Evolutionary conservation across 1,284 basidiomycete genomes (phyloP), one percentile per base, ranked within the genome.

Genomic region (Chondrostereum purpureum): DNA sequence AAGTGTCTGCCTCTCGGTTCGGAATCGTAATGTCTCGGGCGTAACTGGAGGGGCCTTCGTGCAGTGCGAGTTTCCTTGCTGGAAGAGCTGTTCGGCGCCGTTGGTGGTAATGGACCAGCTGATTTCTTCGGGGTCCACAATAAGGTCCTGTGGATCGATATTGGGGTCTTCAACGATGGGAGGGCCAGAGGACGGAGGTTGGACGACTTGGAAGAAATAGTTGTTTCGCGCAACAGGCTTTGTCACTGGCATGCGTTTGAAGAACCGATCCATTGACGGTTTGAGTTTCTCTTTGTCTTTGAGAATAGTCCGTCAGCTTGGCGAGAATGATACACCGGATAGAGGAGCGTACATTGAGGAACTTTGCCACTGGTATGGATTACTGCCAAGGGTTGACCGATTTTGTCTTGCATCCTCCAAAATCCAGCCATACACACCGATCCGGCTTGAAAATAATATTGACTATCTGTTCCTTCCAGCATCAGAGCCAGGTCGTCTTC

Each of bases 401-500:
- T 75, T 63, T 90, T 89, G 62, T 89, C 87, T 47, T 73, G 58
- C 60, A 90, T 70, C 17, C 87, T 70, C 88, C 88, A 91, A 52
- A 77, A 82, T 5, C 88, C 83, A 50, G 83, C 70, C 10, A 86
- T 69, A 51, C 75, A 76, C 45, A 88, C 78, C 0, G 77, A 77
- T 6, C 85, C 87, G 23, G 77, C 83, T 56, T 86, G 81, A 48
- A 89, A 78, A 54, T 87, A 84, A 55, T 87, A 85, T 46, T 69
- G 67, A 23, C 82, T 80, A 51, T 87, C 80, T 13, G 66, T 48
- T 72, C 83, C 85, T 72, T 88, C 83, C 21, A 88, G 63, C 83
- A 90, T 84, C 11, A 90, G 57, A 11, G 83, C 83, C 35, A 88
- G 66, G 55, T 90, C 87, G 50, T 90, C 87, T 53, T 87, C 83